phyloP scores from a whole-genome alignment of 2,329 filamentous ascomycete species.

The Dactylellina drechsleri region DNA sequence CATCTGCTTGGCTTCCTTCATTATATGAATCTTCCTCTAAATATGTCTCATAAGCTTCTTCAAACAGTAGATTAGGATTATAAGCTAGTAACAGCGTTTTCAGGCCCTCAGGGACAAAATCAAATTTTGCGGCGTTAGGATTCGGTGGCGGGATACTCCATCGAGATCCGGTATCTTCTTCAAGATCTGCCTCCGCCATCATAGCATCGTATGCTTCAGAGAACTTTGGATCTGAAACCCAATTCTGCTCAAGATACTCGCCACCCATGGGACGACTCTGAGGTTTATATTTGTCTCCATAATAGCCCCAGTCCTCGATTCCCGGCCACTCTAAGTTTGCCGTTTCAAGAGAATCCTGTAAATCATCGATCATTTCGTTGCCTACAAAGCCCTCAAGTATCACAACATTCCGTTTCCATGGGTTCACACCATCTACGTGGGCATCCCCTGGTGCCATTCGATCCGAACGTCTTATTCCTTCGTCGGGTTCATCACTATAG shows the following conservation, averaged over 20 bases:
- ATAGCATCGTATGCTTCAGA: constrained; percentile 3
- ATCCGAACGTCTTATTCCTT: constrained; percentile 16
- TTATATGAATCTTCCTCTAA: constrained; percentile 1
- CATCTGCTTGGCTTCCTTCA: not conserved
- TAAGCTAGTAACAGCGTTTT: not conserved
- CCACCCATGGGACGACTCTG: constrained; percentile 6
- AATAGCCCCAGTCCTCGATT: constrained; percentile 23
- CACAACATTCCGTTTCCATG: constrained; percentile 12
- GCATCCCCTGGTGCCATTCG: constrained; percentile 18
- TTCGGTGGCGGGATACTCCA: constrained; percentile 1
- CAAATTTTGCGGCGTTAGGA: constrained; percentile 2
- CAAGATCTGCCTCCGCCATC: not conserved
- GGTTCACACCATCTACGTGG: constrained; percentile 1
- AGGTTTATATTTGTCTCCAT: not conserved
- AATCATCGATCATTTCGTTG: constrained; percentile 1
- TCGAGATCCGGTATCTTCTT: not conserved
- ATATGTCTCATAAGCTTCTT: constrained; percentile 4
- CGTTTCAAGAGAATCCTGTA: not conserved
- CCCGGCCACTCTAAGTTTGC: constrained; percentile 4
- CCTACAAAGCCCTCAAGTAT: constrained; percentile 5
- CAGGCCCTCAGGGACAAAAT: not conserved
- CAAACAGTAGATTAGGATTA: not conserved
- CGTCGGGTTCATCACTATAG: constrained; percentile 9
- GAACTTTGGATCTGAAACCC: not conserved
- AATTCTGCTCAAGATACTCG: constrained; percentile 5